Evolutionary conservation across 2,329 filamentous ascomycete species (phyloP), one percentile per base, ranked within the genome.

Genomic region (Amphichorda felina): DNA sequence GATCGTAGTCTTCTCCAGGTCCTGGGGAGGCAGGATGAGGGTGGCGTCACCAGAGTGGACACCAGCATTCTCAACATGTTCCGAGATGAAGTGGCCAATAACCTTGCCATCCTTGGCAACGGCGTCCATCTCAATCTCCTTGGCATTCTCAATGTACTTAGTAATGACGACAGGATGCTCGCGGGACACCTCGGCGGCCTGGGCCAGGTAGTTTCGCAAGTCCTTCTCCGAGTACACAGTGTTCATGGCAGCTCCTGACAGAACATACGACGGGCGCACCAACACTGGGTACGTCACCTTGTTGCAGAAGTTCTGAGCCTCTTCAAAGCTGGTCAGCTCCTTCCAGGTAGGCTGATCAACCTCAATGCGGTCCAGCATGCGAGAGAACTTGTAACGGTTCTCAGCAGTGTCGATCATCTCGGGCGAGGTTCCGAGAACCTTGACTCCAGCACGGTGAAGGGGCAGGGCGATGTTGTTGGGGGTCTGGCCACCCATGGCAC

Each of bases 111-210:
- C 82, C 49, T 79, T 81, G 36, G 89, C 91, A 30, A 98, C 91
- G 28, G 91, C 91, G 50, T 98, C 91, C 91, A 98, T 96, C 61
- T 98, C 91, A 43, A 98, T 96, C 59, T 98, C 91, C 69, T 98
- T 96, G 45, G 91, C 91, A 46, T 94, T 91, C 67, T 98, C 91
- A 46, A 98, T 96, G 63, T 96, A 98, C 66, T 98, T 98, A 41
- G 89, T 96, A 52, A 98, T 96, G 41, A 98, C 91, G 9, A 98
- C 91, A 1, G 91, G 91, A 57, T 96, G 85, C 42, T 96, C 89
- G 42, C 84, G 79, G 5, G 91, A 96, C 32, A 98, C 91, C 45
- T 94, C 88, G 6, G 75, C 84, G 36, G 91, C 91, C 61, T 96
- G 89, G 44, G 83, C 75, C 30, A 98, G 70, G 59, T 93, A 96